Evolutionary conservation across 2,329 filamentous ascomycete genomes (phyloP), one percentile per base, ranked within the genome.

Genomic region (Neonectria hederae): DNA sequence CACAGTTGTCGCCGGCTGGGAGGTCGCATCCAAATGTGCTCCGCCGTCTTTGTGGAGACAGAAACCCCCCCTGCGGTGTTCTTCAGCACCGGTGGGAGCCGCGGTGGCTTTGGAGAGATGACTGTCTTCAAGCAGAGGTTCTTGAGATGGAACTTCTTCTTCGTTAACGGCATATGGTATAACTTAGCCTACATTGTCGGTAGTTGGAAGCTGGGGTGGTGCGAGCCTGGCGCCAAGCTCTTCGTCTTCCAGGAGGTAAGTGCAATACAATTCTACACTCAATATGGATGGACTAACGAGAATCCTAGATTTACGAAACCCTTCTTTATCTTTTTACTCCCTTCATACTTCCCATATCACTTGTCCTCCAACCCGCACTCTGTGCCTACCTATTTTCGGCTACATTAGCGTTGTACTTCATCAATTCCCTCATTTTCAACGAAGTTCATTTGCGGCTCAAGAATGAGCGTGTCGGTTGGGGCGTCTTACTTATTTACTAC

Each of bases 91-190:
- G 40, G 48, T 21, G 64, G 62, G 11, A 54, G 42, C 11, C 40
- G 64, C 4, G 64, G 61, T 7, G 61, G 64, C 3, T 61, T 61
- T 22, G 64, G 64, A 9, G 64, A 66, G 32, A 65, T 66, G 61
- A 61, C 61, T 14, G 45, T 66, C 24, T 65, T 61, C 38, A 64
- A 66, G 24, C 61, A 66, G 30, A 48, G 61, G 13, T 66, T 66
- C 8, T 40, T 54, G 30, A 57, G 64, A 4, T 66, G 64, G 64
- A 61, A 66, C 38, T 65, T 66, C 24, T 66, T 66, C 19, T 66
- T 66, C 19, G 49, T 65, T 8, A 61, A 54, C 8, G 53, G 64
- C 4, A 28, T 66, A 17, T 66, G 61, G 56, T 58, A 60, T 13
- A 65, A 66, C 7, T 40, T 58, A 48, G 38, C 51, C 26, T 65